Base-by-base conservation (phyloP, 1,284 basidiomycete genomes). In the Waitea zeae region DNA sequence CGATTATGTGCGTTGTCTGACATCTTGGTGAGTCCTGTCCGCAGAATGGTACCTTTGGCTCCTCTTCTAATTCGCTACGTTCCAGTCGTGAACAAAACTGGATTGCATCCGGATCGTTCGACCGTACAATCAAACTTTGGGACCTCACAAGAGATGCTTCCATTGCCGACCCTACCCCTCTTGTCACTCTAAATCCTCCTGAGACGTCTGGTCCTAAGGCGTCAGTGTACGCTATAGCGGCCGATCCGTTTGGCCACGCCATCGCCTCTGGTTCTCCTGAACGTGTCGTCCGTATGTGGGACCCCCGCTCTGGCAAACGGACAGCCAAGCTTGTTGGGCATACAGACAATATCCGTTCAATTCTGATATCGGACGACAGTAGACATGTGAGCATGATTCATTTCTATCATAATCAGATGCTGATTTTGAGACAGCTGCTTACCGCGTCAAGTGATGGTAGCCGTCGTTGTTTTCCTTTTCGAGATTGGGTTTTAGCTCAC, bases 71-170 rank as follows among this genome's bases (percentile, higher is more conserved):
- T 26, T n/a, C n/a, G 24, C 38, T 39, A 43, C 33, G 44, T 44
- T 37, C 37, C 44, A 82, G 78, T 46, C 72, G 71, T 18, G 72
- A 82, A 39, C 75, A 82, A 40, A 70, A 71, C 31, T 88, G 87
- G 74, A 64, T 96, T 20, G 90, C 89, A 13, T 95, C 89, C 1
- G 95, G 89, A 2, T 93, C 90, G 0, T 88, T 98, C 41, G 95
- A 98, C 58, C 68, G 84, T 12, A 83, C 79, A 2, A 79, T 98
- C 52, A 90, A 89, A 48, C 63, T 98, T 1, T 98, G 95, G 93
- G 90, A 96, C 49, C 62, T 92, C n/a, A 58, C 58, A 9, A 58
- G 64, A 6, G 37, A 42, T 36, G 37, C 45, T 12, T 37, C 47
- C 1, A 36, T 42, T 2, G 27, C 40, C 6, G 34, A 39, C 41